These are phyloP conservation scores for Sugiyamaella smithiae DNA, from an alignment of 805 yeast species.

Conservation along the genomic window DNA sequence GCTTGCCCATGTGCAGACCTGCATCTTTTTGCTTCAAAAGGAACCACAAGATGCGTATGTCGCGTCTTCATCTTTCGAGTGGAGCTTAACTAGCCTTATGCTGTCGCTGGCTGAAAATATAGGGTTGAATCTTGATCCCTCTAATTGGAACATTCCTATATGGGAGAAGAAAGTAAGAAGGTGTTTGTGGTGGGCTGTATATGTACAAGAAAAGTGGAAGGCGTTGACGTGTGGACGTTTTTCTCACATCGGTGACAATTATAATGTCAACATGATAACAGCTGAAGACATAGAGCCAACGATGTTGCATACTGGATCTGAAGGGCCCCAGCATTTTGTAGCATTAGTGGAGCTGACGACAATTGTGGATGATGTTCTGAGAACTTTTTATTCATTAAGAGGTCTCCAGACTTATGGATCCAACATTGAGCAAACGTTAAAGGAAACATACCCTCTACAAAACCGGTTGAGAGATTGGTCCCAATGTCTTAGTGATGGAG, in stretches of 20 bases:
- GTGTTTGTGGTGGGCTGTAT: background rate
- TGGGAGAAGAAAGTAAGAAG: background rate
- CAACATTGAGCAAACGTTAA: background rate
- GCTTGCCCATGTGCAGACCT: background rate
- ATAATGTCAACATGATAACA: background rate
- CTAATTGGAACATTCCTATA: background rate
- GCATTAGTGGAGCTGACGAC: background rate
- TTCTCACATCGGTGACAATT: background rate
- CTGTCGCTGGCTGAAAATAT: background rate
- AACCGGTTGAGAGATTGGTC: background rate
- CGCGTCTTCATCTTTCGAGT: background rate
- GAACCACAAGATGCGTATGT: background rate
- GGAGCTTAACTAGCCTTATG: background rate
- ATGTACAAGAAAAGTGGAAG: background rate
- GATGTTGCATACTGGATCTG: background rate
- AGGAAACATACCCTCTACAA: background rate
- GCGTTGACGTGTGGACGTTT: background rate
- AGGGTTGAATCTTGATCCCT: background rate
- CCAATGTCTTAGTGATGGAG: background rate
- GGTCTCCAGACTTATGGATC: background rate
- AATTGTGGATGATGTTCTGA: background rate
- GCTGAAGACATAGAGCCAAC: background rate
- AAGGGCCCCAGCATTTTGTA: background rate
- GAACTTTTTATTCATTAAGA: background rate
- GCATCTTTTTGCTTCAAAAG: background rate